Conservation (phyloP, 2,329 filamentous ascomycete species). For the Arthrobotrys pseudoclavata region DNA sequence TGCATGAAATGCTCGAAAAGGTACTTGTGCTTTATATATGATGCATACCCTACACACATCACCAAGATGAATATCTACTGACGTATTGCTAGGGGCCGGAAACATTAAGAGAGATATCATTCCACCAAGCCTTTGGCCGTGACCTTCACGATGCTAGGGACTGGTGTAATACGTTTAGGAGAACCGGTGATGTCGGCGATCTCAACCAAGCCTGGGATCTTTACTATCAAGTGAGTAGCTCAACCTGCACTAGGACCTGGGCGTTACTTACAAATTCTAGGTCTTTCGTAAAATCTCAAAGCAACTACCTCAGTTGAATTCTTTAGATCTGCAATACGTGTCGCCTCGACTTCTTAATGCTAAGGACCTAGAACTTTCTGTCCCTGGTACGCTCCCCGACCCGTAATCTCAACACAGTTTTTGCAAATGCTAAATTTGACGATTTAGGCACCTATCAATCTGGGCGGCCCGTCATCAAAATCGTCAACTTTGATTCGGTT, state of each 20-base stretch:
- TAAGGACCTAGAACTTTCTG: slow-evolving; percentile 87
- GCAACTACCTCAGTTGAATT: slow-evolving; percentile 92
- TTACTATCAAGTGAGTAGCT: slow-evolving; percentile 79
- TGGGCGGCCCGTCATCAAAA: slow-evolving; percentile 82
- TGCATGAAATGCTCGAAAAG: slow-evolving; percentile 90
- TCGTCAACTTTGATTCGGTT: slow-evolving; percentile 89
- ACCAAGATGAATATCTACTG: slow-evolving; percentile 7
- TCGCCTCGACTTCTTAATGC: slow-evolving; percentile 91
- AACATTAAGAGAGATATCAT: slow-evolving; percentile 92
- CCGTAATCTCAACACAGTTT: neutral
- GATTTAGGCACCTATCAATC: slow-evolving; percentile 63
- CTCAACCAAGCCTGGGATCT: slow-evolving; percentile 99
- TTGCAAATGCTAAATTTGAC: slow-evolving; percentile 14
- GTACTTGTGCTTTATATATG: slow-evolving; percentile 53
- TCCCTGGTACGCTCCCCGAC: slow-evolving; percentile 83
- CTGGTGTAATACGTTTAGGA: slow-evolving; percentile 93
- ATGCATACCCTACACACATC: neutral
- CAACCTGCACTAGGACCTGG: neutral
- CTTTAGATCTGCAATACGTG: slow-evolving; percentile 94
- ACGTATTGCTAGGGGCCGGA: slow-evolving; percentile 76
- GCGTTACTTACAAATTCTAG: slow-evolving; percentile 23
- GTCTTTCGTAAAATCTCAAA: slow-evolving; percentile 96
- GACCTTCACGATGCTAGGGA: slow-evolving; percentile 95
- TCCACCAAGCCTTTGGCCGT: slow-evolving; percentile 95
- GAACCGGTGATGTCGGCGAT: slow-evolving; percentile 90